phyloP scores from a whole-genome alignment of 768 basidiomycete species.

The Stropharia rugosoannulata region DNA sequence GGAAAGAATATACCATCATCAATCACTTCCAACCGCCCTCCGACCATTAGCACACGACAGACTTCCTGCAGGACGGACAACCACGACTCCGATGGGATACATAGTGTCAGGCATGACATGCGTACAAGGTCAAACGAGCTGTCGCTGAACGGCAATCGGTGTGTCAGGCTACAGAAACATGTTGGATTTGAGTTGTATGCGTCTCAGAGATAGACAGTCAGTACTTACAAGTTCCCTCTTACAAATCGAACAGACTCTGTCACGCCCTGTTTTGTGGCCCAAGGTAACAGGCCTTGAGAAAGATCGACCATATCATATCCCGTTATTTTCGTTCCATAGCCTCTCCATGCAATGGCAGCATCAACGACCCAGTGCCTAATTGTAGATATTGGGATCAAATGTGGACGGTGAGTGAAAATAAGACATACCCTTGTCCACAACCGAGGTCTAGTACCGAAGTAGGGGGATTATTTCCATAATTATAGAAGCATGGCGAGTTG shows the following conservation, averaged over 20 bases:
- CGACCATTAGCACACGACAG: constrained; percentile 55
- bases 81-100: constrained; percentile 61
- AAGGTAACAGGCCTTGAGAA: constrained; percentile 29
- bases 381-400: not conserved
- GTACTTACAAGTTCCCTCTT: constrained; percentile 65
- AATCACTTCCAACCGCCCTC: constrained; percentile 68
- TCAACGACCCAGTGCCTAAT: constrained; percentile 55
- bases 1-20: constrained; percentile 70
- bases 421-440: constrained; percentile 57
- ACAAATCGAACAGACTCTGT: constrained; percentile 48
- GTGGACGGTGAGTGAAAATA: not conserved
- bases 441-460: constrained; percentile 66
- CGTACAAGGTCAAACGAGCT: constrained; percentile 68
- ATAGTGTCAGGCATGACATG: constrained; percentile 65
- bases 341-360: constrained; percentile 61
- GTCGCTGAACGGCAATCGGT: constrained; percentile 59
- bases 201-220: not conserved
- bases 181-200: not conserved
- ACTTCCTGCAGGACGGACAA: constrained; percentile 57
- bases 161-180: constrained; percentile 43
- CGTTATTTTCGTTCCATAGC: constrained; percentile 47
- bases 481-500: constrained; percentile 57
- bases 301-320: constrained; percentile 63
- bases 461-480: constrained; percentile 46
- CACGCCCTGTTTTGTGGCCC: constrained; percentile 31